A percentile compares a stretch with the other conserved stretches of the same genome.
phyloP scores from a whole-genome alignment of 345 rosid genomes.

The Sisymbrium altissimum region DNA sequence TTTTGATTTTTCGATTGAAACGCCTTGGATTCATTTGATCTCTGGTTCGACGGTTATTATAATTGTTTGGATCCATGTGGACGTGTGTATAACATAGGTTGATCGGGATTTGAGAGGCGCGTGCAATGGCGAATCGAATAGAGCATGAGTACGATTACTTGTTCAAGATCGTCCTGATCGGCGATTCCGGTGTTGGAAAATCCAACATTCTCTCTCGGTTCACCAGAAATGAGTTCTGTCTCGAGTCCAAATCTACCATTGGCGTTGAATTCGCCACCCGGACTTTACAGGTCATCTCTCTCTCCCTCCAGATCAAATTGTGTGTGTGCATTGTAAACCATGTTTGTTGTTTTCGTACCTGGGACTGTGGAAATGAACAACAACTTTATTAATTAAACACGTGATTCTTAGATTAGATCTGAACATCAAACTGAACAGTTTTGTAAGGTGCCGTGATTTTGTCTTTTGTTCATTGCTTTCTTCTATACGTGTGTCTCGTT shows the following conservation, averaged over 20 bases:
- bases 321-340: no score
- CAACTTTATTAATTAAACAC: no score
- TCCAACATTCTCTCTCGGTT: constrained; percentile 74
- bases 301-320: no score
- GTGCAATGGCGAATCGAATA: constrained; percentile 47
- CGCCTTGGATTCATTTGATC: not conserved
- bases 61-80: not conserved
- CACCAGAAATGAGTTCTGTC: constrained; percentile 63
- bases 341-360: no score
- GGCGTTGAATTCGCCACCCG: constrained; percentile 76
- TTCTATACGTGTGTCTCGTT: not conserved
- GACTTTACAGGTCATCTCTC: constrained; percentile 40
- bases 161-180: constrained; percentile 75
- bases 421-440: no score
- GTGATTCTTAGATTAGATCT: no score
- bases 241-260: constrained; percentile 73
- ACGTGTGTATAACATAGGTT: constrained; percentile 25
- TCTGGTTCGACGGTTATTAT: not conserved
- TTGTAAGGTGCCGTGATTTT: not conserved
- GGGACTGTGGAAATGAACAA: no score
- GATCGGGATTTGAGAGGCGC: constrained; percentile 1
- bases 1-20: not conserved
- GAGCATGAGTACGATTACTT: constrained; percentile 68
- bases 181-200: constrained; percentile 79
- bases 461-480: not conserved